Evolutionary conservation across 1,284 basidiomycete species (phyloP).

Genomic region (Pascua sp.): DNA sequence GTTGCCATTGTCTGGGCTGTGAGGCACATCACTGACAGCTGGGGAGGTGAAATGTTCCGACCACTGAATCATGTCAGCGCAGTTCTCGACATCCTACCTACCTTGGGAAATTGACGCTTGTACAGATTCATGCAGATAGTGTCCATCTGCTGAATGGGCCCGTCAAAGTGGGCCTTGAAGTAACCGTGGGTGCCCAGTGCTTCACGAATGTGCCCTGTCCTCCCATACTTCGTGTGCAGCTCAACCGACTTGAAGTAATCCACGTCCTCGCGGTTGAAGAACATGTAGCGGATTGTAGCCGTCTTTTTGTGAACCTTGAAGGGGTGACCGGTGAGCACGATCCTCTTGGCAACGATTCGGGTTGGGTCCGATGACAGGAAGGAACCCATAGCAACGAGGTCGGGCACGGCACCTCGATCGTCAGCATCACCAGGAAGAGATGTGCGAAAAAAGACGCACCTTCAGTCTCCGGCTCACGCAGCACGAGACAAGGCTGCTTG

Average conservation of each 20-base stretch:
- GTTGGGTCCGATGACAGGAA: conserved; percentile 88
- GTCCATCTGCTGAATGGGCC: conserved; percentile 93
- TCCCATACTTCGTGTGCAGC: conserved; percentile 86
- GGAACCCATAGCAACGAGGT: conserved; percentile 85
- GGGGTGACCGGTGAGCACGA: conserved; percentile 91
- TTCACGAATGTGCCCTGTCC: conserved; percentile 87
- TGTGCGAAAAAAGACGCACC: not conserved
- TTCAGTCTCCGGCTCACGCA: conserved; percentile 37
- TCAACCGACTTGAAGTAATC: conserved; percentile 91
- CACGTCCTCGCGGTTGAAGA: conserved; percentile 91
- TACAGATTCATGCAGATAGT: conserved; percentile 87
- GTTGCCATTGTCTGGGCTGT: not conserved
- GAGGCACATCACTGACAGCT: not conserved
- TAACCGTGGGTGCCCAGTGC: conserved; percentile 97
- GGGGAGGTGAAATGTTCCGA: conserved; percentile 24
- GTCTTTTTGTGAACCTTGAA: conserved; percentile 98
- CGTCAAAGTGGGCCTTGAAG: conserved; percentile 96
- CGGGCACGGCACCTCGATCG: conserved; percentile 54
- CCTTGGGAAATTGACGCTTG: conserved; percentile 81
- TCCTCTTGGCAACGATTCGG: conserved; percentile 85
- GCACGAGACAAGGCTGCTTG: conserved; percentile 69
- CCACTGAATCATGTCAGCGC: conserved; percentile 16
- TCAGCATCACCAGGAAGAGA: not conserved
- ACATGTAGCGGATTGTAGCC: conserved; percentile 97
- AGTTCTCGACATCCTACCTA: not conserved